These are phyloP conservation scores for Ricinus communis DNA, from an alignment of 345 rosid genomes.

Conservation along the genomic window DNA sequence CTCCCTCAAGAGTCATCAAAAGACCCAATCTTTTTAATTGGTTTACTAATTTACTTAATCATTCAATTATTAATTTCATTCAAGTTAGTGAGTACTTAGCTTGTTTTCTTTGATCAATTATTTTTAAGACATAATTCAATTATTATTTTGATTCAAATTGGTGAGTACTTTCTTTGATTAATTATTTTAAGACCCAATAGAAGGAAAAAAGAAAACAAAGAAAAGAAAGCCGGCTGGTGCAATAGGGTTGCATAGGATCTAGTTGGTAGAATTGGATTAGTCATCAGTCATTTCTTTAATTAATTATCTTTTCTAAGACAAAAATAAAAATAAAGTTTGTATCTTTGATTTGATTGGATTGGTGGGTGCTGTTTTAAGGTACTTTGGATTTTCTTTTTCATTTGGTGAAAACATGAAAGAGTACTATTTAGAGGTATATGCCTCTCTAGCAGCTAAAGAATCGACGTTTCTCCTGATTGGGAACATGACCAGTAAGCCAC, in stretches of 20 bases:
- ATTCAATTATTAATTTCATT: constrained; percentile 18
- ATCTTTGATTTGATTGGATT: constrained; percentile 32
- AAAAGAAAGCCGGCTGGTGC: constrained; percentile 55
- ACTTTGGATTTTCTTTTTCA: constrained; percentile 15
- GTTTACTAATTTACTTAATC: constrained; percentile 11
- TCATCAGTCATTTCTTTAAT: constrained; percentile 14
- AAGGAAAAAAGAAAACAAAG: background rate
- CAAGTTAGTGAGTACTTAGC: no score
- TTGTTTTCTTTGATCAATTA: constrained; percentile 8
- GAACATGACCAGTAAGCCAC: constrained; percentile 43
- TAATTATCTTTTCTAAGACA: constrained; percentile 19
- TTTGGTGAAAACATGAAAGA: constrained; percentile 27
- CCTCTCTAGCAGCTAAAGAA: constrained; percentile 18
- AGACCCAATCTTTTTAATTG: constrained; percentile 21
- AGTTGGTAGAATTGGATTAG: constrained; percentile 41
- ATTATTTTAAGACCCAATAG: constrained; percentile 18
- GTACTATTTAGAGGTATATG: constrained; percentile 18
- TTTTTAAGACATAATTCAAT: no score
- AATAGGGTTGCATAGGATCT: constrained; percentile 44
- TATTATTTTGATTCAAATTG: no score
- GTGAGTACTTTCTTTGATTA: no score
- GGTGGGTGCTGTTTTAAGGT: constrained; percentile 25
- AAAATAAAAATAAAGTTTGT: background rate
- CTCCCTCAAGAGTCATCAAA: constrained; percentile 20
- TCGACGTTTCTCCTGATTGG: constrained; percentile 41